A percentile compares a stretch with the other conserved stretches of the same genome.
phyloP scores from a whole-genome alignment of 2,329 filamentous ascomycete species.

The Aspergillus fijiensis region DNA sequence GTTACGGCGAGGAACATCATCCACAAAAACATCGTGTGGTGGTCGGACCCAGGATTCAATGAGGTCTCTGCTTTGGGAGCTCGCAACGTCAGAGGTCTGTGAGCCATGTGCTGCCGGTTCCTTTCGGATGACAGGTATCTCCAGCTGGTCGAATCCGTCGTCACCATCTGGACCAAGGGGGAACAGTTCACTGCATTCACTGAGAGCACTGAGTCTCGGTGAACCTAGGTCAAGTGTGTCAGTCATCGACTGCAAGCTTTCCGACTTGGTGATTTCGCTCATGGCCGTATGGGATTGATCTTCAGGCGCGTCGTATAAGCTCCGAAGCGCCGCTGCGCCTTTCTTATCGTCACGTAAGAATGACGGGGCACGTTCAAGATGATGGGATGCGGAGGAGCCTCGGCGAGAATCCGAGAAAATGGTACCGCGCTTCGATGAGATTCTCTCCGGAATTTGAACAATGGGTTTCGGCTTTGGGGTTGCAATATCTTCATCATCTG shows the following conservation, averaged over 20 bases:
- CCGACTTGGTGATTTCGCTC: conserved; percentile 35
- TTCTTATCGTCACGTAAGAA: conserved; percentile 40
- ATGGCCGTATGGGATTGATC: conserved; percentile 27
- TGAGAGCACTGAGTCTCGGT: conserved; percentile 45
- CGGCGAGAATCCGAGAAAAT: conserved; percentile 17
- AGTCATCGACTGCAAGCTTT: conserved; percentile 38
- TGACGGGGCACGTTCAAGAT: conserved; percentile 38
- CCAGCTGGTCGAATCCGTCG: conserved; percentile 26
- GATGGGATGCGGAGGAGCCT: conserved; percentile 25
- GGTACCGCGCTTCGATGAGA: conserved; percentile 36
- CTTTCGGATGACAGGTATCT: conserved; percentile 30
- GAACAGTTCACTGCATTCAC: conserved; percentile 46
- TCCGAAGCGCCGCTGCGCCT: conserved; percentile 41
- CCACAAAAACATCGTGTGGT: conserved; percentile 15
- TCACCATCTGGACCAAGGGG: conserved; percentile 28
- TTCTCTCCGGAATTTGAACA: conserved; percentile 41
- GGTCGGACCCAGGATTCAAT: conserved; percentile 37
- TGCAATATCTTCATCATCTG: conserved; percentile 25
- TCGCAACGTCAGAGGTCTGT: conserved; percentile 18
- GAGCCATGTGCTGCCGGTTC: conserved; percentile 15
- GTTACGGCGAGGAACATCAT: conserved; percentile 20
- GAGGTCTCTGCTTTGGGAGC: conserved; percentile 18
- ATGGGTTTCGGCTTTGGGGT: conserved; percentile 29
- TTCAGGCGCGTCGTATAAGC: conserved; percentile 36
- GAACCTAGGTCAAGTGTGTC: conserved; percentile 38